These are phyloP conservation scores for Annona cherimola DNA, from an alignment of 164 flowering plant species.

Conservation along the genomic window DNA sequence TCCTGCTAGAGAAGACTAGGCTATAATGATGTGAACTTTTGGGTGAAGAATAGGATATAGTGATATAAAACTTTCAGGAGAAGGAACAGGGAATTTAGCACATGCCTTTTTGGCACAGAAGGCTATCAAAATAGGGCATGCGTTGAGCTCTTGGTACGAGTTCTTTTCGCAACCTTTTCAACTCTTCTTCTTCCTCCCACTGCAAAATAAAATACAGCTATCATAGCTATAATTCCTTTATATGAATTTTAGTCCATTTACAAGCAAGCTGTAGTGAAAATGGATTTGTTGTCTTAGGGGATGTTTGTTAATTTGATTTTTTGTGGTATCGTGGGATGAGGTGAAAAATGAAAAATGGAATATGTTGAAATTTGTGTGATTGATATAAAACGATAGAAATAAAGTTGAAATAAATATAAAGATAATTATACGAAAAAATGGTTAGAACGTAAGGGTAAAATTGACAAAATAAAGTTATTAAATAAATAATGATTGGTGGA, in stretches of 20 bases:
- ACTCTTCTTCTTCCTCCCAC: conserved; percentile 89
- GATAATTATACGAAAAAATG: too few relatives aligned
- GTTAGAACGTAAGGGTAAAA: too few relatives aligned
- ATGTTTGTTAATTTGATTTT: too few relatives aligned
- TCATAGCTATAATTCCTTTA: neutral
- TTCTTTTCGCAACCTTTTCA: conserved; percentile 73
- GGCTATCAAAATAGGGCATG: conserved; percentile 96
- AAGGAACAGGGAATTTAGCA: neutral
- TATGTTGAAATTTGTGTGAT: neutral
- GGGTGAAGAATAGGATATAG: neutral
- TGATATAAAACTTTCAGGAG: neutral
- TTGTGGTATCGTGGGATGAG: too few relatives aligned
- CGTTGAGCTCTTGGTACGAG: conserved; percentile 95
- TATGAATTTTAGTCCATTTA: neutral
- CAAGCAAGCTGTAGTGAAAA: neutral
- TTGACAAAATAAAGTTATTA: too few relatives aligned
- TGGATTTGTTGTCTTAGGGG: neutral
- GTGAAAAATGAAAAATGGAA: too few relatives aligned
- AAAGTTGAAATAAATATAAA: too few relatives aligned
- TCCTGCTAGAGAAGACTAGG: too few relatives aligned
- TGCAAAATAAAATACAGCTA: conserved; percentile 17
- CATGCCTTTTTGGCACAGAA: conserved; percentile 76
- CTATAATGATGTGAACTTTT: too few relatives aligned
- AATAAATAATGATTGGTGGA: too few relatives aligned
- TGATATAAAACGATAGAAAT: too few relatives aligned